Base-by-base conservation (phyloP, 106 monocot genomes). In the Dendrobium nobile region DNA sequence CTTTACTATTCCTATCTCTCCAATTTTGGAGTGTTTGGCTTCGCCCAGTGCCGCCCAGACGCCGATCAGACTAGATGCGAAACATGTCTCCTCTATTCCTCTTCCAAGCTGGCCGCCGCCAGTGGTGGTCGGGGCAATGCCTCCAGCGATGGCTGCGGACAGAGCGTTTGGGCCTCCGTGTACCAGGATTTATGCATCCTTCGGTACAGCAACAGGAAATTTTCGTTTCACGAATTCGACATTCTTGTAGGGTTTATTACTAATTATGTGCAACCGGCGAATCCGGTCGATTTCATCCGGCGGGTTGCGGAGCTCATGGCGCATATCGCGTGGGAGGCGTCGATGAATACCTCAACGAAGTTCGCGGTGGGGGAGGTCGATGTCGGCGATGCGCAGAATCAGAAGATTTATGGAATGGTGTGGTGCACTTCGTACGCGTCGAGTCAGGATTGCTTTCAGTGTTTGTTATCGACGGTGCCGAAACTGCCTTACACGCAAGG, bases 21-120 rank as follows among this genome's bases (percentile, higher is more conserved):
- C 28, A 28, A 1, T 0, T 1, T 28, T 28, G 28, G 28, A 28
- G 28, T 43, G 0, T 81, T 54, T 15, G 87, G 85, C 11, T 75
- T 88, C 6, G 84, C 76, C 48, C 85, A 88, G 61, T 91, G 91
- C 80, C 82, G 88, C 4, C 87, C 87, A 7, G 91, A 91, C 79
- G 51, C 20, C 24, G 17, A 22, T 48, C 2, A 51, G 2, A 5
- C 27, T 19, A 40, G 54, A 7, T 91, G 91, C 77, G 42, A 47
- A 15, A 37, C 9, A 28, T 91, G 91, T 77, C 82, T 91, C 31
- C 31, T 41, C 61, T 11, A 43, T 3, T 76, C 85, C 3, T 26
- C 47, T 2, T 18, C 20, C 2, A 82, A 82, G 15, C 17, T 85
- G 11, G 68, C 78, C 51, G 51, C 51, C 51, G 51, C 11, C 15